Percentiles rank a stretch among this genome's conserved stretches.
These are phyloP conservation scores for Pharus latifolius DNA, from an alignment of 176 grass and related monocot species.

Conservation along the genomic window DNA sequence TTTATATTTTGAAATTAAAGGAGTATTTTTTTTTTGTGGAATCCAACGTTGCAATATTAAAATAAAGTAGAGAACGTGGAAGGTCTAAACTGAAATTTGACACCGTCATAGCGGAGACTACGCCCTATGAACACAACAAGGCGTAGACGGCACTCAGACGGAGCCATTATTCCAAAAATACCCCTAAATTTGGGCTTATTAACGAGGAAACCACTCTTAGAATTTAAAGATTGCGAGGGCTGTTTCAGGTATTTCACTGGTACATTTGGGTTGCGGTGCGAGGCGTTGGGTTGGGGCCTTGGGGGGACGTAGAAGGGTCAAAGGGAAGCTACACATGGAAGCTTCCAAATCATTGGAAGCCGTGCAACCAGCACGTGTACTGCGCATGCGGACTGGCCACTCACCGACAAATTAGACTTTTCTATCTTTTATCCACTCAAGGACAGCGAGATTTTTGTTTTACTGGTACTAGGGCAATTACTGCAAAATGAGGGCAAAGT, in stretches of 20 bases:
- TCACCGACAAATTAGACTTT: background rate
- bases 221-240: background rate
- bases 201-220: background rate
- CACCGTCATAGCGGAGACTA: background rate
- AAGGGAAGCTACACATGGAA: slow-evolving; percentile 31
- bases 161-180: background rate
- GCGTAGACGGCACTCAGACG: slow-evolving; percentile 13
- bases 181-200: background rate
- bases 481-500: too few relatives aligned
- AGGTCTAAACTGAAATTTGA: background rate
- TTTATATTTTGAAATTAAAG: too few relatives aligned
- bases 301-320: background rate
- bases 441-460: too few relatives aligned
- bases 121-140: background rate
- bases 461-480: too few relatives aligned
- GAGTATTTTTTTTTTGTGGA: too few relatives aligned
- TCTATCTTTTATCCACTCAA: too few relatives aligned
- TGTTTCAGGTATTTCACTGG: background rate
- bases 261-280: background rate
- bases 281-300: too few relatives aligned
- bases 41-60: background rate
- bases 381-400: background rate
- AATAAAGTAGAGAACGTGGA: background rate
- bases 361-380: background rate
- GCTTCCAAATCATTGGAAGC: background rate